Conservation (phyloP, 2,329 filamentous ascomycete genomes). For the Pseudonectria foliicola region DNA sequence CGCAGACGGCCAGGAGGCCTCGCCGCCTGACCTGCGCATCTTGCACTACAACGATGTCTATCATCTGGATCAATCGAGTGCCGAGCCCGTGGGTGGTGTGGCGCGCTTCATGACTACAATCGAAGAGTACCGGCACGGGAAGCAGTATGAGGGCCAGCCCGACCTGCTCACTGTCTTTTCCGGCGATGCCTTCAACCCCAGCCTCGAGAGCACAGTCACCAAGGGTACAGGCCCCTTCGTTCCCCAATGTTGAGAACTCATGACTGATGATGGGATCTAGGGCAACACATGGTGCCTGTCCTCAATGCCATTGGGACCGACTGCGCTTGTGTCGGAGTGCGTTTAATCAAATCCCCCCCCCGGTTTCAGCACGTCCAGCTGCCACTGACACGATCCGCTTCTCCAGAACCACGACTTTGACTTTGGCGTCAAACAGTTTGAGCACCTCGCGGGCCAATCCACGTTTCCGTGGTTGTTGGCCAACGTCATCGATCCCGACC, state of each 20-base stretch:
- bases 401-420: slow-evolving; percentile 81
- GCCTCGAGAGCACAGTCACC: slow-evolving; percentile 79
- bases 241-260: not conserved
- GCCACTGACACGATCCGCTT: not conserved
- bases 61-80: slow-evolving; percentile 68
- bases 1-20: slow-evolving; percentile 10
- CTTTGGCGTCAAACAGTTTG: slow-evolving; percentile 78
- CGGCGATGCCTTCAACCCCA: slow-evolving; percentile 88
- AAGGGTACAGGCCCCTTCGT: slow-evolving; percentile 56
- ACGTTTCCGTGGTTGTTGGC: slow-evolving; percentile 85
- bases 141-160: slow-evolving; percentile 55
- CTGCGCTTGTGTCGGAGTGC: slow-evolving; percentile 73
- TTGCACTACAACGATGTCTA: slow-evolving; percentile 94
- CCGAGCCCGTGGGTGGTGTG: slow-evolving; percentile 76
- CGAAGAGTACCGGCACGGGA: slow-evolving; percentile 63
- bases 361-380: slow-evolving; percentile 9
- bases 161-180: slow-evolving; percentile 75
- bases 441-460: slow-evolving; percentile 65
- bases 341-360: slow-evolving; percentile 10
- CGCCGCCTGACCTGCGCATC: slow-evolving; percentile 63
- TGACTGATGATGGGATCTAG: slow-evolving; percentile 26
- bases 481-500: slow-evolving; percentile 77
- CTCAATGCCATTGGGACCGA: slow-evolving; percentile 72
- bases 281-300: slow-evolving; percentile 80
- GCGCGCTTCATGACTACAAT: slow-evolving; percentile 73